A percentile compares a stretch with the other conserved stretches of the same genome.
These are phyloP conservation scores for Lignosus rhinocerotis DNA, from an alignment of 1,284 basidiomycete species.

Conservation along the genomic window DNA sequence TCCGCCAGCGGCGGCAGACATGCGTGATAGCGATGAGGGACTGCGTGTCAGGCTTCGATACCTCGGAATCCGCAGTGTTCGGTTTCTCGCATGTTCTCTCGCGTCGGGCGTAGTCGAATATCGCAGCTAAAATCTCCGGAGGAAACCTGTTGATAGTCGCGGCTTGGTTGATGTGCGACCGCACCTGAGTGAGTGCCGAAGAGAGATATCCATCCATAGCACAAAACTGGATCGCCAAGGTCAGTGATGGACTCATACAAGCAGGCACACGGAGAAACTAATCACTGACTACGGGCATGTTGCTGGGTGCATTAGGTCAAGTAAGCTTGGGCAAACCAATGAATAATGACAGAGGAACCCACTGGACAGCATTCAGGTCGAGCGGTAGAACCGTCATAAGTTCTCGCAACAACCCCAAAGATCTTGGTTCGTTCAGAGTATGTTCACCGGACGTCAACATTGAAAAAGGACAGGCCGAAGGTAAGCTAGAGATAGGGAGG, in stretches of 20 bases:
- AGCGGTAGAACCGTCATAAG: not conserved
- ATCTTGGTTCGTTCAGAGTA: not conserved
- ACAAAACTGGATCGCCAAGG: not conserved
- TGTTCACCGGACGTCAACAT: no score
- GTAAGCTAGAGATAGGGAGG: no score
- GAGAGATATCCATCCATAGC: not conserved
- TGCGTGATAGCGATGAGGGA: conserved; percentile 7
- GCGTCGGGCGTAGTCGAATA: not conserved
- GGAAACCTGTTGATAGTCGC: not conserved
- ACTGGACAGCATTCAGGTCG: not conserved
- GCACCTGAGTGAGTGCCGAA: not conserved
- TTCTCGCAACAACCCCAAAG: not conserved
- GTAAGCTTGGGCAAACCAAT: not conserved
- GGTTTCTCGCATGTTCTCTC: not conserved
- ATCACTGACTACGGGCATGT: no score
- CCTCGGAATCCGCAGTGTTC: not conserved
- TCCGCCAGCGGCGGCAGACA: conserved; percentile 11
- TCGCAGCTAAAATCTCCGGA: not conserved
- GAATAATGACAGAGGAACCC: not conserved
- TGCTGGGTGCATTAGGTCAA: no score
- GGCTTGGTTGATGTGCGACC: not conserved
- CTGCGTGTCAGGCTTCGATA: not conserved
- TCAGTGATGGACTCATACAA: not conserved
- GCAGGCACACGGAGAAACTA: no score
- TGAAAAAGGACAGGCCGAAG: no score